Evolutionary conservation across 2,329 filamentous ascomycete species (phyloP).

Genomic region (Diaporthe capsici): DNA sequence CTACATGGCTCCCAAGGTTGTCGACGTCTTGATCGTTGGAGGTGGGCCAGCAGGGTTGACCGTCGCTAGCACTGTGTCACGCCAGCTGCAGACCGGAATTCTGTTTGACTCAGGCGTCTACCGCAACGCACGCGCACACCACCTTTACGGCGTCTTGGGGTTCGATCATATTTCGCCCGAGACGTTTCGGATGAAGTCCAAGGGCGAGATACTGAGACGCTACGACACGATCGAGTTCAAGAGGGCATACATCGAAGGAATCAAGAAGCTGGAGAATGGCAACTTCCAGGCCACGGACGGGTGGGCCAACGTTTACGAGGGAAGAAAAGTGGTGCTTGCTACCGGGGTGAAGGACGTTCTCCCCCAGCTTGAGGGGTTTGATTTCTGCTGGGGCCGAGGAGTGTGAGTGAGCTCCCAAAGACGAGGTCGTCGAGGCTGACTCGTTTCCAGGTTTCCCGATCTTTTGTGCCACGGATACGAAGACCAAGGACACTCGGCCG

Average conservation of each 20-base stretch:
- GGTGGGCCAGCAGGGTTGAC: slow-evolving; percentile 67
- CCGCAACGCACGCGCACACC: slow-evolving; percentile 61
- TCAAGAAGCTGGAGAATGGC: slow-evolving; percentile 43
- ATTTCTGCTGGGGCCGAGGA: slow-evolving; percentile 66
- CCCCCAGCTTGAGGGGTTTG: slow-evolving; percentile 67
- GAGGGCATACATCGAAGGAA: slow-evolving; percentile 44
- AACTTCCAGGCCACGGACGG: slow-evolving; percentile 52
- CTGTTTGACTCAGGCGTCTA: slow-evolving; percentile 66
- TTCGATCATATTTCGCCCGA: slow-evolving; percentile 56
- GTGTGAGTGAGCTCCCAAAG: slow-evolving; percentile 56
- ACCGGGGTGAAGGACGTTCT: slow-evolving; percentile 66
- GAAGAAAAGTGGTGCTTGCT: slow-evolving; percentile 68
- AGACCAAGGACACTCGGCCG: slow-evolving; percentile 63
- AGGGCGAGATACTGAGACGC: slow-evolving; percentile 51
- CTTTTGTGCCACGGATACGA: slow-evolving; percentile 74
- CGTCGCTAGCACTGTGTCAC: slow-evolving; percentile 60
- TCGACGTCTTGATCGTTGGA: slow-evolving; percentile 62
- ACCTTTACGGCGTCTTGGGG: slow-evolving; percentile 63
- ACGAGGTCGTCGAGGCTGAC: neutral
- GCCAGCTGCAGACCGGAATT: slow-evolving; percentile 62
- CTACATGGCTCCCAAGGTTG: slow-evolving; percentile 23
- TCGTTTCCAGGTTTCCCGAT: slow-evolving; percentile 51
- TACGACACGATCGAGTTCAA: slow-evolving; percentile 53
- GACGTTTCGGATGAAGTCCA: slow-evolving; percentile 52
- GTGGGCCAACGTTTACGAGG: slow-evolving; percentile 58